phyloP scores from a whole-genome alignment of 2,329 filamentous ascomycete genomes.

The Coniosporium tulheliwenetii region DNA sequence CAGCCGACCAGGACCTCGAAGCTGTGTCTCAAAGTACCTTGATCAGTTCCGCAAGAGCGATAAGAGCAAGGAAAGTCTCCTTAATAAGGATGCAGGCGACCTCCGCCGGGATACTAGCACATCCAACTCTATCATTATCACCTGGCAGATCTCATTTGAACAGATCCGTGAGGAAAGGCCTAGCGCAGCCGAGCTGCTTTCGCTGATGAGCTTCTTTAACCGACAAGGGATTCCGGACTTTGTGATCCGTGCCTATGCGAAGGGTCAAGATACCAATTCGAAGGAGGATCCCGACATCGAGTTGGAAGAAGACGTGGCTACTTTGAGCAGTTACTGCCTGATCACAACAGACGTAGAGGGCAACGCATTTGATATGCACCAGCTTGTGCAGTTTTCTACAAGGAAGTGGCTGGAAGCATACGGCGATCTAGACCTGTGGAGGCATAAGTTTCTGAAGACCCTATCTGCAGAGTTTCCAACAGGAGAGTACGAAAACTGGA shows the following conservation, averaged over 20 bases:
- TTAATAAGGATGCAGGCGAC: constrained; percentile 1
- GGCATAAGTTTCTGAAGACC: constrained; percentile 7
- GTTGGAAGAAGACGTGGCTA: constrained; percentile 18
- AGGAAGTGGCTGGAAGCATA: constrained; percentile 16
- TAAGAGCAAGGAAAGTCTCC: constrained; percentile 9
- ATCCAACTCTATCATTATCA: constrained; percentile 7
- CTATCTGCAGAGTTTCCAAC: constrained; percentile 8
- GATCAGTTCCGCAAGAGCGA: constrained; percentile 18
- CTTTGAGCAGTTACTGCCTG: constrained; percentile 22
- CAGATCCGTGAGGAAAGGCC: constrained; percentile 3
- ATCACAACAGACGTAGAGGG: constrained; percentile 10
- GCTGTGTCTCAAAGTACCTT: constrained; percentile 22
- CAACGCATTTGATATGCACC: constrained; percentile 25
- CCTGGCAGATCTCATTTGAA: constrained; percentile 11
- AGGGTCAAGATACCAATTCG: constrained; percentile 1
- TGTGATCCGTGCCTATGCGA: constrained; percentile 9
- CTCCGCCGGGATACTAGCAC: constrained; percentile 5
- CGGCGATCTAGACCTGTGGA: constrained; percentile 11
- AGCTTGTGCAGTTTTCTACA: constrained; percentile 24
- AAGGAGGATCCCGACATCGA: constrained; percentile 5
- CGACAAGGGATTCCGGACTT: constrained; percentile 23
- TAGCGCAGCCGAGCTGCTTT: constrained; percentile 25
- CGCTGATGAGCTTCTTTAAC: constrained; percentile 11
- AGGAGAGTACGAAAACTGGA: constrained; percentile 12
- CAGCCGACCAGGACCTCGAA: constrained; percentile 8